Base-by-base conservation (phyloP, 1,139 yeast genomes). In the Hyphopichia buzzinii region DNA sequence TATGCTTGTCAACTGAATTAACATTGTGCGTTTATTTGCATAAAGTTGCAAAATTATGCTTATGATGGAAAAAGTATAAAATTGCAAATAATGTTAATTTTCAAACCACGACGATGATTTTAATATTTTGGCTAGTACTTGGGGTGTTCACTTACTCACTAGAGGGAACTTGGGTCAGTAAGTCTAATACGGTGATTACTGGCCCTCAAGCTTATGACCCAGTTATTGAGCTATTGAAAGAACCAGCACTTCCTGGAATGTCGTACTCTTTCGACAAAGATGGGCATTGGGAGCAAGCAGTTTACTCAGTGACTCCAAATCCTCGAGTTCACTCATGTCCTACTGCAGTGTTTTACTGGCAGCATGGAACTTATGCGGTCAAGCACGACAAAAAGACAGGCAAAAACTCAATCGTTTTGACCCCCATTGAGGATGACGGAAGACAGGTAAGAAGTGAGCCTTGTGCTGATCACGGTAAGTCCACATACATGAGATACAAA, bases 181-280 rank as follows among this genome's bases (percentile, higher is more conserved):
- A 57, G 31, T 51, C 59, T 17, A 45, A 47, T 32, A 47, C 56
- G 4, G 65, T 60, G 3, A 43, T 52, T 30, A 61, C 67, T 0
- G 65, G 67, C 1, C 57, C 61, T 1, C 41, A 44, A 6, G 50
- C 59, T 35, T 60, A 53, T 38, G 61, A 60, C 36, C 64, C 64
- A 1, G 45, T 48, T 17, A 57, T 53, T 31, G 66, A 61, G 44
- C 50, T 58, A 4, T 41, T 60, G 21, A 41, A 47, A 36, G 65
- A 59, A 42, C 66, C 66, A 8, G 42, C 46, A 12, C 46, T 57
- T 16, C 67, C 67, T 3, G 67, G 66, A n/a, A 50, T 60, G 25
- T 46, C 56, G 5, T 60, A 60, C 42, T 57, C 64, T 1, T 61
- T 61, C 44, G 58, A 57, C 31, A 43, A 38, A 3, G 42, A 57